Percentiles rank a stretch among this genome's conserved stretches.
These are phyloP conservation scores for Monosporozyma yasuniensis DNA, from an alignment of 805 yeast genomes.

Conservation along the genomic window DNA sequence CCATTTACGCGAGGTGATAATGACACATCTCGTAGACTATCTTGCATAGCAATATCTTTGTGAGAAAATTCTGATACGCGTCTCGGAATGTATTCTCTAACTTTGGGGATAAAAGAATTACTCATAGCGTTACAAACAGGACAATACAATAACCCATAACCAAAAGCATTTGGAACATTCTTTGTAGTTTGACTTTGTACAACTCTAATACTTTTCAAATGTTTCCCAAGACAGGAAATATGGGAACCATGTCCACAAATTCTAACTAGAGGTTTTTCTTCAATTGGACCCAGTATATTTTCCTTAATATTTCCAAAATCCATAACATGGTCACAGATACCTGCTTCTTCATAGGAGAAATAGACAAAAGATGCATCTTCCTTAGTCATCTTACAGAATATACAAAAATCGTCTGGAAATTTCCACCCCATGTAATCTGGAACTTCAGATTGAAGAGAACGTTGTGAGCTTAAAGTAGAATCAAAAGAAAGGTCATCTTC, in stretches of 20 bases:
- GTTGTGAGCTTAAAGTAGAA: not conserved
- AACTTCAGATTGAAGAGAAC: not conserved
- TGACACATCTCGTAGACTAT: not conserved
- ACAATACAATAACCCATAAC: slow-evolving; percentile 69
- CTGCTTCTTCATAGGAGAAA: slow-evolving; percentile 24
- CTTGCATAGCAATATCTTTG: not conserved
- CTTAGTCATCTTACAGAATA: slow-evolving; percentile 26
- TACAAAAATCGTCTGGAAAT: slow-evolving; percentile 24
- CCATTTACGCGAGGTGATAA: slow-evolving; percentile 7
- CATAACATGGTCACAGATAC: slow-evolving; percentile 18
- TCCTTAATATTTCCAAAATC: slow-evolving; percentile 17
- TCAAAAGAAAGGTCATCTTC: slow-evolving; percentile 12
- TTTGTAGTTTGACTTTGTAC: slow-evolving; percentile 68
- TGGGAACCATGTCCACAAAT: slow-evolving; percentile 97
- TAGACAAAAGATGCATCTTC: slow-evolving; percentile 25
- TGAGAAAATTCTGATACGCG: slow-evolving; percentile 6
- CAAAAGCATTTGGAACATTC: slow-evolving; percentile 67
- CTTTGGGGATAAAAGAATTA: slow-evolving; percentile 72
- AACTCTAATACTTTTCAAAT: slow-evolving; percentile 44
- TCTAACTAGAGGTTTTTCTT: slow-evolving; percentile 15
- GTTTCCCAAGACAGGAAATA: slow-evolving; percentile 61
- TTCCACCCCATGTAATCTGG: slow-evolving; percentile 9
- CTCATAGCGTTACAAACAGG: slow-evolving; percentile 86
- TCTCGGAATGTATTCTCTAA: slow-evolving; percentile 6
- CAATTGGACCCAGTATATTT: not conserved